phyloP scores from a whole-genome alignment of 148 eudicot species.

The Fallopia convolvulus region DNA sequence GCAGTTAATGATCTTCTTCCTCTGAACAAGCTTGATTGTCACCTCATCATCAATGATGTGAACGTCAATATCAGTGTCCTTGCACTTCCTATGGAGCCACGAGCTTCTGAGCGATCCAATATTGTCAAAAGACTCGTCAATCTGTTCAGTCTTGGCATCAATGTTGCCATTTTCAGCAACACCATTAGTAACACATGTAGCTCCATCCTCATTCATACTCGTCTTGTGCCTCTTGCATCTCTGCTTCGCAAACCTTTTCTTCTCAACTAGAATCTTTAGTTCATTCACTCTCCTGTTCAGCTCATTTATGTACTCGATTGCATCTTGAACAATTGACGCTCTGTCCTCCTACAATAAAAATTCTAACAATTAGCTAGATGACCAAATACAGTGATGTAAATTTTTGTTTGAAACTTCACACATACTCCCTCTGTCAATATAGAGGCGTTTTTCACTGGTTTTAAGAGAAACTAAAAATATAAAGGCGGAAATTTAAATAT shows the following conservation, averaged over 20 bases:
- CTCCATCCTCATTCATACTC: conserved; percentile 24
- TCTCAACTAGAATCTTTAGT: conserved; percentile 60
- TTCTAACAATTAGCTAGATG: too few species aligned
- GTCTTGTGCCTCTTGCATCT: conserved; percentile 55
- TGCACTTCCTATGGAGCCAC: conserved; percentile 85
- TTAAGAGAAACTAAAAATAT: too few species aligned
- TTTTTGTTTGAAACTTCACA: too few species aligned
- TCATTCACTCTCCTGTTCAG: conserved; percentile 61
- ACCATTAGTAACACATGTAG: conserved; percentile 19
- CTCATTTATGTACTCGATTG: conserved; percentile 69
- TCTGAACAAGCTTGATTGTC: conserved; percentile 78
- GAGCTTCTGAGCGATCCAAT: conserved; percentile 59
- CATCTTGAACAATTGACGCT: conserved; percentile 76
- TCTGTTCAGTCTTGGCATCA: conserved; percentile 22
- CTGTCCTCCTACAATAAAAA: conserved; percentile 43
- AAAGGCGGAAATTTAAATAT: too few species aligned
- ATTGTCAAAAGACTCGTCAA: conserved; percentile 23
- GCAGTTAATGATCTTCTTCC: conserved; percentile 61
- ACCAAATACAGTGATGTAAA: too few species aligned
- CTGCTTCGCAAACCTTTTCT: conserved; percentile 47
- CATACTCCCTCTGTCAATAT: too few species aligned
- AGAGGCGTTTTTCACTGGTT: too few species aligned
- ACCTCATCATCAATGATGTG: conserved; percentile 81
- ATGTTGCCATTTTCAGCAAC: conserved; percentile 2
- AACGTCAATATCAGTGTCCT: conserved; percentile 81